phyloP scores from a whole-genome alignment of 352 stramenopile genomes.

The Phytophthora niederhauseri region DNA sequence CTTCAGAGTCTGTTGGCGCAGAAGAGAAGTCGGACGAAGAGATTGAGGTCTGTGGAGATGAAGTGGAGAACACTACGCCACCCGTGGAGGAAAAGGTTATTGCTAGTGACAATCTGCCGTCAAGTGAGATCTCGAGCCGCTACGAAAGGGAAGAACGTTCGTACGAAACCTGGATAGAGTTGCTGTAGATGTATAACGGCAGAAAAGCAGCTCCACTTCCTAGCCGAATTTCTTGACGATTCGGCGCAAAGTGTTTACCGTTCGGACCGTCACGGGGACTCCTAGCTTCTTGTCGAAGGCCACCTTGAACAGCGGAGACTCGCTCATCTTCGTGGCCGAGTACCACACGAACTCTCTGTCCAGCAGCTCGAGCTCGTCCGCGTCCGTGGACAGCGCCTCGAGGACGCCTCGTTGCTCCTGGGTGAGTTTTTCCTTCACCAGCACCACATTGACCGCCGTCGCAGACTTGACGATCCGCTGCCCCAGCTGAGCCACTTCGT shows the following conservation, averaged over 20 bases:
- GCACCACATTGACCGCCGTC: constrained; percentile 36
- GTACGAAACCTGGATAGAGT: constrained; percentile 38
- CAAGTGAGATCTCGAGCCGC: constrained; percentile 5
- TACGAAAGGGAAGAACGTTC: constrained; percentile 30
- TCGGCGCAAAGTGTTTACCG: constrained; percentile 39
- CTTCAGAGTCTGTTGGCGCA: background rate
- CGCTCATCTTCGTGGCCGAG: constrained; percentile 40
- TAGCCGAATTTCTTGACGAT: constrained; percentile 37
- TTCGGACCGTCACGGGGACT: constrained; percentile 34
- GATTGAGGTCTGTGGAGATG: background rate
- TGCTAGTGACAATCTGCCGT: constrained; percentile 2
- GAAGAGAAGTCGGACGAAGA: constrained; percentile 4
- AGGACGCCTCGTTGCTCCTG: constrained; percentile 28
- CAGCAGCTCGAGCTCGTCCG: constrained; percentile 31
- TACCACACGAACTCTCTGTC: constrained; percentile 42
- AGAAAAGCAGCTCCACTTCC: background rate
- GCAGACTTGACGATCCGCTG: constrained; percentile 16
- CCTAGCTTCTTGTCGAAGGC: constrained; percentile 42
- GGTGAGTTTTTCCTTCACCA: constrained; percentile 33
- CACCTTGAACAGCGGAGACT: constrained; percentile 44
- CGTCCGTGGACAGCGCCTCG: constrained; percentile 17
- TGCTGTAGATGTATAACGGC: constrained; percentile 33
- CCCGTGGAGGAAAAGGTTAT: constrained; percentile 3
- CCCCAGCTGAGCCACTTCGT: constrained; percentile 17
- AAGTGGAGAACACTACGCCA: background rate